Evolutionary conservation across 129 eudicot species (phyloP).

Genomic region (Saposhnikovia divaricata): DNA sequence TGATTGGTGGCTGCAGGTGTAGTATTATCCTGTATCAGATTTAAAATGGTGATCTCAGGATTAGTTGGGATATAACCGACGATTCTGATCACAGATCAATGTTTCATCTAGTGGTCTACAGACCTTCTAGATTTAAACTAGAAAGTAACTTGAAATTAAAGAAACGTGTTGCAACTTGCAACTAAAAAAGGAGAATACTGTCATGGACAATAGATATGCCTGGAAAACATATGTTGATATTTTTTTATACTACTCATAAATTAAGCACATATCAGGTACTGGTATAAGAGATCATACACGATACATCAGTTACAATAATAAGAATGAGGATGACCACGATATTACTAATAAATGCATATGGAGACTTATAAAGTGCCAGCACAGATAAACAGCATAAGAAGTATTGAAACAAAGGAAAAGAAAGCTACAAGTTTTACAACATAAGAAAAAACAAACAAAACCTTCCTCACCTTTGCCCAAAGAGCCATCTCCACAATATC

Average conservation of each 20-base stretch:
- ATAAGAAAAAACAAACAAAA: constrained; percentile 8
- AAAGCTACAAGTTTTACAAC: neutral
- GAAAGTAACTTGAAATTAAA: neutral
- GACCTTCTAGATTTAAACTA: neutral
- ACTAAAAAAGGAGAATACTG: neutral
- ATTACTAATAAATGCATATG: neutral
- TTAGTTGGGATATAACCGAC: neutral
- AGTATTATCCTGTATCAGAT: constrained; percentile 61
- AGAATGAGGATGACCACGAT: neutral
- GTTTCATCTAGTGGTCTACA: neutral
- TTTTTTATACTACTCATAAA: neutral
- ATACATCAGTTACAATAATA: neutral
- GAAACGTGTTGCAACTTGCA: neutral
- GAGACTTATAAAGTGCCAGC: neutral
- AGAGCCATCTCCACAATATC: constrained; percentile 99
- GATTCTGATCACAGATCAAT: neutral
- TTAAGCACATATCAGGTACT: neutral
- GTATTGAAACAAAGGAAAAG: neutral
- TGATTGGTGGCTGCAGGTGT: constrained; percentile 54
- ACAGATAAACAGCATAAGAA: neutral
- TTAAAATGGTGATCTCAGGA: constrained; percentile 1
- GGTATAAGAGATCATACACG: neutral
- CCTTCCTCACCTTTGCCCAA: constrained; percentile 77
- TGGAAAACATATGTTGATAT: neutral
- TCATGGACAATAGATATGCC: neutral